phyloP scores from a whole-genome alignment of 176 grass and related monocot species.

The Eleusine indica region DNA sequence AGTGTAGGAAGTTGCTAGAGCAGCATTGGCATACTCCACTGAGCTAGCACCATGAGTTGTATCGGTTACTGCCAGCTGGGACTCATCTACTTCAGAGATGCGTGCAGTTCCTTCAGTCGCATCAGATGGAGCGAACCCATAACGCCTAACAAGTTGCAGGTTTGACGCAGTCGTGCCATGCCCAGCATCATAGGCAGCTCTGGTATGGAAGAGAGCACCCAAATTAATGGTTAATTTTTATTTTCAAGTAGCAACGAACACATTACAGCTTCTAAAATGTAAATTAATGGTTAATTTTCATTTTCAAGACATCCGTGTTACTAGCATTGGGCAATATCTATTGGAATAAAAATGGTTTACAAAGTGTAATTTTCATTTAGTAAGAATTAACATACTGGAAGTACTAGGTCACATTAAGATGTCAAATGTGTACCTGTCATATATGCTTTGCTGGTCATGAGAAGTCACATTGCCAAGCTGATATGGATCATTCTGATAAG shows the following conservation, averaged over 20 bases:
- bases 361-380: slow-evolving; percentile 1
- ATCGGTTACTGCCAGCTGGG: background rate
- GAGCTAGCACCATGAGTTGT: background rate
- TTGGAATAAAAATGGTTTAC: background rate
- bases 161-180: background rate
- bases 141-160: slow-evolving; percentile 18
- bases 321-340: background rate
- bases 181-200: background rate
- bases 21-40: background rate
- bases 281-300: background rate
- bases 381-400: slow-evolving; percentile 22
- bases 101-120: background rate
- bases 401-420: background rate
- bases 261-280: background rate
- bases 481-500: slow-evolving; percentile 35
- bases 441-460: slow-evolving; percentile 37
- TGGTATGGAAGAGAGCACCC: slow-evolving; percentile 29
- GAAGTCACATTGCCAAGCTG: slow-evolving; percentile 18
- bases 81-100: background rate
- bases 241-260: slow-evolving; percentile 15
- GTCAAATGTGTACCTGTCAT: slow-evolving; percentile 42
- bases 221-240: background rate
- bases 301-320: background rate
- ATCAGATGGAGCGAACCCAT: slow-evolving; percentile 1
- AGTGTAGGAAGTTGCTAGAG: background rate